Percentiles rank a stretch among this genome's conserved stretches.
Conservation (phyloP, 805 yeast species). For the Kodamaea restingae region DNA sequence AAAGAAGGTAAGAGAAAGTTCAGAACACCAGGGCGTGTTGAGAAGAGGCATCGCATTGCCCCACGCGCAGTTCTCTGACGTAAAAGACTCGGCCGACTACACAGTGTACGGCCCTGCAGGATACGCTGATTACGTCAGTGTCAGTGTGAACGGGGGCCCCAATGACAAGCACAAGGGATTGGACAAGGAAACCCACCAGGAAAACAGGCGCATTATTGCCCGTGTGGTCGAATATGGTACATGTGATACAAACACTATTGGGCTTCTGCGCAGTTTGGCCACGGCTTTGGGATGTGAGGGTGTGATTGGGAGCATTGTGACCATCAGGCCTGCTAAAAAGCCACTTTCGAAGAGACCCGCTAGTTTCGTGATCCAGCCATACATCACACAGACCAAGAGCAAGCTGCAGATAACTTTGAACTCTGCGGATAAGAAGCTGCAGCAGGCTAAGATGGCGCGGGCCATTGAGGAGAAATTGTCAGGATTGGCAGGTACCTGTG, state of each 20-base stretch:
- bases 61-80: constrained; percentile 31
- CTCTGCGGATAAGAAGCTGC: constrained; percentile 28
- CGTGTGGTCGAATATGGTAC: constrained; percentile 37
- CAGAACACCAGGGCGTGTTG: constrained; percentile 35
- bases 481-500: constrained; percentile 27
- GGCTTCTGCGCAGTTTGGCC: constrained; percentile 51
- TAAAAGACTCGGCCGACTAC: constrained; percentile 19
- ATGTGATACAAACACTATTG: constrained; percentile 39
- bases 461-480: constrained; percentile 18
- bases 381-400: constrained; percentile 40
- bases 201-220: constrained; percentile 48
- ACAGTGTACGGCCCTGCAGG: constrained; percentile 45
- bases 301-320: constrained; percentile 49
- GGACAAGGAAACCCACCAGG: constrained; percentile 21
- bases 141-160: constrained; percentile 53
- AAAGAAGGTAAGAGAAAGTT: constrained; percentile 19
- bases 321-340: constrained; percentile 44
- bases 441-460: constrained; percentile 16
- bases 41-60: constrained; percentile 57
- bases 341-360: constrained; percentile 36
- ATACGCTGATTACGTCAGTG: constrained; percentile 43
- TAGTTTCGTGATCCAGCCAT: constrained; percentile 51
- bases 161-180: constrained; percentile 15
- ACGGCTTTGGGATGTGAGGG: constrained; percentile 51
- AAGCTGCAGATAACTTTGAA: constrained; percentile 24